These are phyloP conservation scores for Phaseolus coccineus DNA, from an alignment of 331 rosid species.

Conservation along the genomic window DNA sequence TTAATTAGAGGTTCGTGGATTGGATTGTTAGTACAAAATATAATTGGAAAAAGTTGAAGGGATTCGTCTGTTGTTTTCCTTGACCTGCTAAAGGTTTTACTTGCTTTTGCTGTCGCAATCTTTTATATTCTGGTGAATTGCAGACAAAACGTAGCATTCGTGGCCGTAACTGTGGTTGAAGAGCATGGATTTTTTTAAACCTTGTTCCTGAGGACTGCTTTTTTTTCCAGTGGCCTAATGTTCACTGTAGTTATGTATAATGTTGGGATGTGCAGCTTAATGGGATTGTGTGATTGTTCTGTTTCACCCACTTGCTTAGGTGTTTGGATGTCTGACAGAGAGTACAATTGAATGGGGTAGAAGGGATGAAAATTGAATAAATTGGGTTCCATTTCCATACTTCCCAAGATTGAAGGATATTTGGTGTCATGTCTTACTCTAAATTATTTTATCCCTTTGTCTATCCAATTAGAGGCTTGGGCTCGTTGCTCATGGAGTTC, in stretches of 20 bases:
- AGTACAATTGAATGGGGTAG: background rate
- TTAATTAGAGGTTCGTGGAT: background rate
- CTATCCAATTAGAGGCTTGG: background rate
- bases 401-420: background rate
- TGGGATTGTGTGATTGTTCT: background rate
- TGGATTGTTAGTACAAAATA: background rate
- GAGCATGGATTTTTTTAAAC: too few species aligned
- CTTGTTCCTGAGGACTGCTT: background rate
- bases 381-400: background rate
- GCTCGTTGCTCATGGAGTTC: background rate
- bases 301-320: background rate
- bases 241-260: background rate
- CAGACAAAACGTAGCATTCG: background rate
- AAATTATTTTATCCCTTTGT: background rate
- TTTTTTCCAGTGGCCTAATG: background rate
- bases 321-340: background rate
- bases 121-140: background rate
- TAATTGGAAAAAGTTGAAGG: background rate
- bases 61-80: background rate
- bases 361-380: background rate
- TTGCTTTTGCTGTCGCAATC: too few species aligned
- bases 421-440: background rate
- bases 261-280: background rate
- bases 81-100: background rate
- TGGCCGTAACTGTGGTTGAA: background rate